Base-by-base conservation (phyloP, 345 rosid genomes). In the Geranium rotundifolium region DNA sequence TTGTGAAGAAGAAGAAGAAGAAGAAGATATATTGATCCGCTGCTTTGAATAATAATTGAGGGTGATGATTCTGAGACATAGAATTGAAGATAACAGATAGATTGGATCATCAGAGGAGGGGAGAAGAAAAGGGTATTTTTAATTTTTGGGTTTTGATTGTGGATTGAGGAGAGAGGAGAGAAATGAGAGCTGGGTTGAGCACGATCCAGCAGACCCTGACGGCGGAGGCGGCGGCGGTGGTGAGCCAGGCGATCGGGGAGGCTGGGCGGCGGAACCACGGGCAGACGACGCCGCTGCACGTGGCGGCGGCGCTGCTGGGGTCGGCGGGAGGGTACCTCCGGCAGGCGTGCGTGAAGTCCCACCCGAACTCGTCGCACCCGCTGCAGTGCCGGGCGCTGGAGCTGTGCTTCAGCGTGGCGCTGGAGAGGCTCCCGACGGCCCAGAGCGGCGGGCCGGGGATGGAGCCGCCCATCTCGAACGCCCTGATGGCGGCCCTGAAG, bases 361-460 rank as follows among this genome's bases (percentile, higher is more conserved):
- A 93, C 75, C 99, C 97, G 5, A 93, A 90, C 68, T 93, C 99
- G 0, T 93, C 99, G 5, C 97, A 93, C 67, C 99, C 99, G 0
- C 84, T 93, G n/a, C 99, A 93, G 92, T 93, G 99, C 71, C 82
- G 99, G 20, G 99, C 99, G 18, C 78, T 93, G 23, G 99, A 93
- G 90, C 99, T 93, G 63, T 93, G 99, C 69, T 93, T 93, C 81
- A 88, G 90, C 77, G 99, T 93, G n/a, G 99, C 99, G 3, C 81
- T 93, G 61, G 99, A 93, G 54, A 85, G 97, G 15, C 85, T 93
- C 16, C 97, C 99, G 19, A 79, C 95, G 3, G 74, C 87, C 0
- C 82, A 81, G 61, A 79, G 72, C 34, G 59, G 71, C 17, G 71
- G 77, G 8, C 72, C 83, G 0, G 85, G 78, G 0, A 71, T 70